Conservation (phyloP, 768 basidiomycete species). For the Russula sp. region DNA sequence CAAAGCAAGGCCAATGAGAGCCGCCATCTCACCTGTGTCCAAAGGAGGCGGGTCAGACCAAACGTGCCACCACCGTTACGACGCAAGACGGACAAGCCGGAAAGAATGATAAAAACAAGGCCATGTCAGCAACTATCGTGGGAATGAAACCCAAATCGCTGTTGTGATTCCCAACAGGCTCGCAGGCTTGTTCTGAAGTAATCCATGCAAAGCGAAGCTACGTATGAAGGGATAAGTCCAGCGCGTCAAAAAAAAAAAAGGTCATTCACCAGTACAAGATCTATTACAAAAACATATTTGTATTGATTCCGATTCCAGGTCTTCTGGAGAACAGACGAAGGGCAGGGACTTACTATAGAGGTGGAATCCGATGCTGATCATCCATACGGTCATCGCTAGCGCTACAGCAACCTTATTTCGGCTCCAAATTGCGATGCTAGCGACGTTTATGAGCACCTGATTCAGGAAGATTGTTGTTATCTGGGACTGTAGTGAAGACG, state of each 20-base stretch:
- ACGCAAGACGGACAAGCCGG: constrained; percentile 2
- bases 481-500: background rate
- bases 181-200: background rate
- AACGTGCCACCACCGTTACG: background rate
- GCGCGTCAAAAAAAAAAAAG: background rate
- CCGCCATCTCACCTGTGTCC: background rate
- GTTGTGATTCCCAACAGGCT: rapidly evolving
- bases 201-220: background rate
- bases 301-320: background rate
- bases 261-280: background rate
- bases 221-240: background rate
- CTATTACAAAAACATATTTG: background rate
- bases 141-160: background rate
- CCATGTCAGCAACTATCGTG: constrained; percentile 4
- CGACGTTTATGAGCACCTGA: background rate
- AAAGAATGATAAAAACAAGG: constrained; percentile 14
- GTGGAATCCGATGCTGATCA: background rate
- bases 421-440: constrained; percentile 13
- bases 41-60: background rate
- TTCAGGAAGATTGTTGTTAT: too few species aligned
- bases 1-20: too few species aligned
- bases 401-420: background rate
- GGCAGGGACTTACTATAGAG: background rate
- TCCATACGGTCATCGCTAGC: background rate
- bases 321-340: too few species aligned